Evolutionary conservation across 257 asterid genomes (phyloP), one percentile per base, ranked within the genome.

Genomic region (Plantago elongata): DNA sequence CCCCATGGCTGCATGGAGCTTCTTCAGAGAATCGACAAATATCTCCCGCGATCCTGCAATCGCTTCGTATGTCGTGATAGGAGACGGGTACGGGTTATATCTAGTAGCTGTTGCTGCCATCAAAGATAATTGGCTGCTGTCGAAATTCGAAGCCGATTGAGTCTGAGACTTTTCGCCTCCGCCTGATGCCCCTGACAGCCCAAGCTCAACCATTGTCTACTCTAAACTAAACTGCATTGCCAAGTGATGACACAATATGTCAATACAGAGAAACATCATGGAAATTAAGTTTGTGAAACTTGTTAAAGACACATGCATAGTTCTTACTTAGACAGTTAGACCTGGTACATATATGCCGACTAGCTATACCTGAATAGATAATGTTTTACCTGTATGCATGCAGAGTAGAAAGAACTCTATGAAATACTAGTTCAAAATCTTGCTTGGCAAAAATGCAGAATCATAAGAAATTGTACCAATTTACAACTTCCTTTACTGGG

Each of bases 1-100:
- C 40, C 81, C 85, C 97, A 89, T 87, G 22, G 75, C 68, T 67
- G 77, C 74, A 67, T 92, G 99, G 55, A 86, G 82, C 71, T 83
- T 83, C 81, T 80, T 82, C 74, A 92, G 57, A 48, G 95, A 76
- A 44, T 78, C 83, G 76, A 77, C 66, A 75, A 92, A 92, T 0
- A 68, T 45, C 17, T 74, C 71, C 13, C 75, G 77, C 1, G 91
- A 84, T 65, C 73, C 69, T 2, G 76, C 81, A 9, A 86, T 80
- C 65, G 84, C 82, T 38, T 89, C 82, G 47, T 81, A 86, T 27
- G 86, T 74, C 22, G 85, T 83, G 75, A 84, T 46, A 50, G 96
- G 84, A 54, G 85, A 72, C 49, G 97, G 97, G 68, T 92, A 92
- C 45, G 86, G 46, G 38, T 70, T 75, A 67, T 72, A 81, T 66